phyloP scores from a whole-genome alignment of 1,139 yeast species.

The Ogataea hybrid region DNA sequence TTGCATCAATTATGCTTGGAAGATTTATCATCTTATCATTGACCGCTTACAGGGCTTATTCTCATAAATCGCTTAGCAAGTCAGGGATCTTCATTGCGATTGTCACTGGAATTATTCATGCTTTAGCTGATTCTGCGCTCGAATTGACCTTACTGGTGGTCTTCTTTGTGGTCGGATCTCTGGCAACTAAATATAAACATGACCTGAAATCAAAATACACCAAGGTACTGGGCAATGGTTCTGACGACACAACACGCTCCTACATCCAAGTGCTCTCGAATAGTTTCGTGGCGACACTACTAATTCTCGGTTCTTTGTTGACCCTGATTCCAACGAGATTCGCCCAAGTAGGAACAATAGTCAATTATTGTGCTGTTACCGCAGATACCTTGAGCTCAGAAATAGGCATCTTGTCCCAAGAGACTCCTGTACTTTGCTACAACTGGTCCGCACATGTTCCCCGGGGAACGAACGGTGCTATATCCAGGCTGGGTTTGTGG shows the following conservation, averaged over 20 bases:
- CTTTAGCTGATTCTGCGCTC: neutral
- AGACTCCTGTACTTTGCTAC: too few relatives aligned
- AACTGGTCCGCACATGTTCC: too few relatives aligned
- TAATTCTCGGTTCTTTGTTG: neutral
- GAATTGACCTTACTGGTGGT: neutral
- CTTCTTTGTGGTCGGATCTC: neutral
- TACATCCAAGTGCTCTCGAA: neutral
- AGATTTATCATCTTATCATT: neutral
- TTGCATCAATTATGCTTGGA: neutral
- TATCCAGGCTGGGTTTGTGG: too few relatives aligned
- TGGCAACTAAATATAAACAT: neutral
- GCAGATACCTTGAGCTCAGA: slow-evolving; percentile 52
- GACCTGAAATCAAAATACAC: neutral
- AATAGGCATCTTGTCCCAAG: slow-evolving; percentile 44
- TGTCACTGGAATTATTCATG: neutral
- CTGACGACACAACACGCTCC: neutral
- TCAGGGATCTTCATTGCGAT: neutral
- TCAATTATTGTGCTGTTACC: slow-evolving; percentile 42
- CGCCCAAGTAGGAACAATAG: neutral
- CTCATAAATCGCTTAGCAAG: neutral
- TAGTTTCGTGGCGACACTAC: neutral
- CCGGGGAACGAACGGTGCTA: too few relatives aligned
- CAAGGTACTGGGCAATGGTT: neutral
- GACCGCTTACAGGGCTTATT: neutral
- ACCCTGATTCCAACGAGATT: neutral